A percentile compares a stretch with the other conserved stretches of the same genome.
Evolutionary conservation across 176 grass and related monocot species (phyloP).

Genomic region (Carex parvula): DNA sequence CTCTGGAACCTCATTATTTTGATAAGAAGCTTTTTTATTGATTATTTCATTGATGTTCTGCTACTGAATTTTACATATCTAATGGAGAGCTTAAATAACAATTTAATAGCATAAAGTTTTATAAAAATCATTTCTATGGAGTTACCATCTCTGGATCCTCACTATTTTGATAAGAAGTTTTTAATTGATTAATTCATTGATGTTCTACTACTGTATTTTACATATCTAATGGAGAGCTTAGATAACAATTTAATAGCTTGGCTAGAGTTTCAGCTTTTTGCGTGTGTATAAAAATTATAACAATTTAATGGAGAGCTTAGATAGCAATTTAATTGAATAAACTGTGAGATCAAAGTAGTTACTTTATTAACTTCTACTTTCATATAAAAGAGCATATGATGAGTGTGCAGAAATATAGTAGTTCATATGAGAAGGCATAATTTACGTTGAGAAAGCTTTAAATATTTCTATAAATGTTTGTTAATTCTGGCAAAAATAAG

Average conservation of each 20-base stretch:
- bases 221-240: background rate
- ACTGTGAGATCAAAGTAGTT: background rate
- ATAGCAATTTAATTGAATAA: background rate
- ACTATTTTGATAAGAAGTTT: background rate
- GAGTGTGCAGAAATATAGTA: background rate
- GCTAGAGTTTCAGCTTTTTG: background rate
- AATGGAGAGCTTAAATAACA: background rate
- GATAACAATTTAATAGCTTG: background rate
- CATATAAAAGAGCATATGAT: background rate
- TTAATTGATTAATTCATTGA: background rate
- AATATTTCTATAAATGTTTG: background rate
- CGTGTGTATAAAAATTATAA: background rate
- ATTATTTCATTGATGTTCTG: background rate
- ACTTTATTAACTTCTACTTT: background rate
- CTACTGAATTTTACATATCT: background rate
- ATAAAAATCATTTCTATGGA: background rate
- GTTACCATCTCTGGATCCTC: background rate
- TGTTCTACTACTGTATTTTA: background rate
- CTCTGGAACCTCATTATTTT: background rate
- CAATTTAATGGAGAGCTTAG: background rate
- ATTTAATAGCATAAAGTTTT: background rate
- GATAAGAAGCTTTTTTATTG: background rate
- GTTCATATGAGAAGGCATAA: background rate
- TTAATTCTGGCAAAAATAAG: background rate
- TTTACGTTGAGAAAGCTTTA: background rate